Evolutionary conservation across 768 basidiomycete species (phyloP).

Genomic region (Boletus speciosus): DNA sequence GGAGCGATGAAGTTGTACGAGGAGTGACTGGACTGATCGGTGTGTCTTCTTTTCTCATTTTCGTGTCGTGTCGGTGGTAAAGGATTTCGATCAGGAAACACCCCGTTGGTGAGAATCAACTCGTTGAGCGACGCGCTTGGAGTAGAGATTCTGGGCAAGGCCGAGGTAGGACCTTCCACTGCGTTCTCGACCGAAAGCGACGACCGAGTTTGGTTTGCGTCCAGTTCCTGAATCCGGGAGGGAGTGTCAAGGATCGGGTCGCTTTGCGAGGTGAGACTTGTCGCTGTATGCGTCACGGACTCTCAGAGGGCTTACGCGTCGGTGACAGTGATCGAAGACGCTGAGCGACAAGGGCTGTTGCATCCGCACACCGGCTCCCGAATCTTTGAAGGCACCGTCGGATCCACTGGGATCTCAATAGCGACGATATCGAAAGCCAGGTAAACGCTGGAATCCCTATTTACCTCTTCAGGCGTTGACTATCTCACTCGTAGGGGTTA

Average conservation of each 20-base stretch:
- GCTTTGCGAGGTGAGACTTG: slow-evolving; percentile 71
- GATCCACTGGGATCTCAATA: slow-evolving; percentile 93
- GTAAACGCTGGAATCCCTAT: slow-evolving; percentile 39
- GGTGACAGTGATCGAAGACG: slow-evolving; percentile 84
- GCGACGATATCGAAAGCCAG: slow-evolving; percentile 89
- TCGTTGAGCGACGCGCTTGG: slow-evolving; percentile 88
- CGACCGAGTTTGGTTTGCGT: slow-evolving; percentile 42
- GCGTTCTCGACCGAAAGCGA: background rate
- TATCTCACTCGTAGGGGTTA: slow-evolving; percentile 60
- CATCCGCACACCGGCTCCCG: slow-evolving; percentile 85
- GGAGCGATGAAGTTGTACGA: slow-evolving; percentile 72
- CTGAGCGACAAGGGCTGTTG: slow-evolving; percentile 77
- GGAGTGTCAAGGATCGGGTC: slow-evolving; percentile 98
- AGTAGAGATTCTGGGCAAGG: slow-evolving; percentile 93
- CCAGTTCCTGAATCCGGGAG: slow-evolving; percentile 94
- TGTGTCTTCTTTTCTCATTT: slow-evolving; percentile 31
- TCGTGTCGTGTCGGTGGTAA: background rate
- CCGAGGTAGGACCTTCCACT: slow-evolving; percentile 56
- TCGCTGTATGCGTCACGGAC: background rate
- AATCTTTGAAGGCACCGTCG: slow-evolving; percentile 97
- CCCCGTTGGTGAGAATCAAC: slow-evolving; percentile 87
- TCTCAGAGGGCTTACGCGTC: background rate
- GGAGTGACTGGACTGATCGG: slow-evolving; percentile 88
- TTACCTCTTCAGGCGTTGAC: background rate
- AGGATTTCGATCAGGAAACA: slow-evolving; percentile 63